A percentile compares a stretch with the other conserved stretches of the same genome.
These are phyloP conservation scores for Plasmodium yoelii DNA, from an alignment of 169 alveolate genomes.

Conservation along the genomic window DNA sequence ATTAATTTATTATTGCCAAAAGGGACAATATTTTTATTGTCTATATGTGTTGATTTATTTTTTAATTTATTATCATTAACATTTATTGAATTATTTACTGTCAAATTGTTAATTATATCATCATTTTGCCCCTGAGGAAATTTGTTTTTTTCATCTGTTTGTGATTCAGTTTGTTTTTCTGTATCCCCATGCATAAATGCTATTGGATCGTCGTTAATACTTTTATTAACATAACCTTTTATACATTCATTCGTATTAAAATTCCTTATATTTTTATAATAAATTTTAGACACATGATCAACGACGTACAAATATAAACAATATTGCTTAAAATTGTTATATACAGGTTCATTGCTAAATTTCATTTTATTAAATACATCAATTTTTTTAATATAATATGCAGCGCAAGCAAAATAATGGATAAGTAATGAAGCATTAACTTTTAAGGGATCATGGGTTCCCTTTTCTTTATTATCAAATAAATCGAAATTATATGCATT, in stretches of 20 bases:
- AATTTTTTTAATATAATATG: constrained; percentile 49
- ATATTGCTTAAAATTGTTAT: constrained; percentile 53
- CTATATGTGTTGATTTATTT: neutral
- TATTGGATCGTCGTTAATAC: neutral
- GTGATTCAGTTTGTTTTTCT: constrained; percentile 9
- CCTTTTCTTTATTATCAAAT: constrained; percentile 44
- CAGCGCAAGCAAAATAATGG: constrained; percentile 82
- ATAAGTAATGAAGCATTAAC: constrained; percentile 78
- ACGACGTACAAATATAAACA: constrained; percentile 58
- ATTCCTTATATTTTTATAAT: constrained; percentile 25
- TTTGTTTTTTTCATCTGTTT: neutral
- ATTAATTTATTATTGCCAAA: constrained; percentile 11
- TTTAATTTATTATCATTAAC: neutral
- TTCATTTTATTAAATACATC: constrained; percentile 51
- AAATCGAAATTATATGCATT: constrained; percentile 51
- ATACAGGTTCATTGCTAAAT: constrained; percentile 20
- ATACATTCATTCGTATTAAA: neutral
- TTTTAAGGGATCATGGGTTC: constrained; percentile 25
- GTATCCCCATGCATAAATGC: neutral
- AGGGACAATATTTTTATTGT: constrained; percentile 20
- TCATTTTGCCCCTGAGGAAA: neutral
- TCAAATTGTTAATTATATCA: neutral
- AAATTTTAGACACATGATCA: constrained; percentile 63
- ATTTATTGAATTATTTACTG: neutral
- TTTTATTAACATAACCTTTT: constrained; percentile 5